A percentile compares a stretch with the other conserved stretches of the same genome.
Evolutionary conservation across 306 rosid genomes (phyloP).

Genomic region (Lotus japonicus): DNA sequence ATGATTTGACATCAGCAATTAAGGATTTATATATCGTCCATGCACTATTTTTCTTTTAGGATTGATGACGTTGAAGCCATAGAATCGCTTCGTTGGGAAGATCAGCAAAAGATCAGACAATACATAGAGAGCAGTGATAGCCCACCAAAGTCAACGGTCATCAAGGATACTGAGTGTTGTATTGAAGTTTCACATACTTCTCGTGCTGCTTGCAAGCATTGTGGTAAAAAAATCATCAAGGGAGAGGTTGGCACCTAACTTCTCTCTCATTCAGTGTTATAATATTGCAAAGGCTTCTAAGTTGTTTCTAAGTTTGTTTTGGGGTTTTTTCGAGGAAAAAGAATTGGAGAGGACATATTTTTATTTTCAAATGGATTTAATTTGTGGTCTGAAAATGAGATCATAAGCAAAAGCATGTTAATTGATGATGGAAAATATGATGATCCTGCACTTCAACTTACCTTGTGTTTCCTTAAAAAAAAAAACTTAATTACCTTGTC

Average conservation of each 20-base stretch:
- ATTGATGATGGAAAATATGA: too few species aligned
- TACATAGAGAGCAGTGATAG: slow-evolving; percentile 38
- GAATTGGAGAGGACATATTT: too few species aligned
- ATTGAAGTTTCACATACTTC: slow-evolving; percentile 77
- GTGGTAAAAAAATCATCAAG: slow-evolving; percentile 68
- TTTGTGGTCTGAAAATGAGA: too few species aligned
- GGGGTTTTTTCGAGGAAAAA: too few species aligned
- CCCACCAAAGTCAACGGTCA: neutral
- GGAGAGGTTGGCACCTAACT: slow-evolving; percentile 56
- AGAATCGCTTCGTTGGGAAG: slow-evolving; percentile 88
- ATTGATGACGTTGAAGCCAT: slow-evolving; percentile 83
- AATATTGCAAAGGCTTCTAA: neutral
- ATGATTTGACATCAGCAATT: slow-evolving; percentile 13
- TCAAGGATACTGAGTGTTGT: slow-evolving; percentile 29
- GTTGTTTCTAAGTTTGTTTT: too few species aligned
- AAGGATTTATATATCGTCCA: neutral
- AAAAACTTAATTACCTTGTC: too few species aligned
- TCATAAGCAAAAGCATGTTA: too few species aligned
- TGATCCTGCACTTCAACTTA: too few species aligned
- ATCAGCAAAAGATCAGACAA: slow-evolving; percentile 75
- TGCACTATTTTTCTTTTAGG: slow-evolving; percentile 30
- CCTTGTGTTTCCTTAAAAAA: too few species aligned
- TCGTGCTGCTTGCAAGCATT: slow-evolving; percentile 74
- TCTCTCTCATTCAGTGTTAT: too few species aligned
- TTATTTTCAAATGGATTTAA: too few species aligned